Evolutionary conservation across 495 filamentous ascomycete species (phyloP), one percentile per base, ranked within the genome.

Genomic region (Talaromyces trachyspermus): DNA sequence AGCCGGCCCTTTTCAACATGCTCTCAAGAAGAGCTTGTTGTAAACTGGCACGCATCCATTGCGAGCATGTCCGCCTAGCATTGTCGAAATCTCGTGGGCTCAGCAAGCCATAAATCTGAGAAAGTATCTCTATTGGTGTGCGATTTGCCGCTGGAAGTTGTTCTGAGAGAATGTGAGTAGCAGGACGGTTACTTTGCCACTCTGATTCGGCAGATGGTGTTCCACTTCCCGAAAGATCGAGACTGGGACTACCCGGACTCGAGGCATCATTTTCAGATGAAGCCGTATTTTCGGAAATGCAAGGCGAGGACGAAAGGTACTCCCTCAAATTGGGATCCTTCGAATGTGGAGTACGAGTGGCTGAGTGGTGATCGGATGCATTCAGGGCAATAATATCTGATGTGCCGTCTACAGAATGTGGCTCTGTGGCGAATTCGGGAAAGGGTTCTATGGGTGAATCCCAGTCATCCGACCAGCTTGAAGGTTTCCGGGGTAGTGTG

Each of bases 21-120:
- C 40, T 53, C 5, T 67, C 59, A 18, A 87, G 63, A 6, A 87
- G 52, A 0, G 51, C 58, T 29, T 56, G 54, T 20, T 83, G 64
- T n/a, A 88, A 62, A 32, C 81, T 80, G 26, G 74, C 72, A 11
- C 72, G 66, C 70, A 84, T 79, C 85, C 83, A 89, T 39, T 66
- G 66, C 38, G 73, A 75, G 52, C 85, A 88, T 7, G 76, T 75
- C 43, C 78, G 75, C 38, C 84, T 71, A 10, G 83, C 81, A 51
- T 78, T 71, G 54, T 88, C 72, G 55, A 88, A 86, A 53, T 84
- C 80, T 4, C 65, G 47, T 0, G 84, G 81, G 9, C 62, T 58
- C 5, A 86, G 63, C 50, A 75, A 64, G 8, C 46, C 49, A 49
- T 77, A 80, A 3, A 87, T 78, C 4, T 77, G 66, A 32, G 83